Conservation (phyloP, 2,329 filamentous ascomycete species). For the Rhexocercosporidium sp. region DNA sequence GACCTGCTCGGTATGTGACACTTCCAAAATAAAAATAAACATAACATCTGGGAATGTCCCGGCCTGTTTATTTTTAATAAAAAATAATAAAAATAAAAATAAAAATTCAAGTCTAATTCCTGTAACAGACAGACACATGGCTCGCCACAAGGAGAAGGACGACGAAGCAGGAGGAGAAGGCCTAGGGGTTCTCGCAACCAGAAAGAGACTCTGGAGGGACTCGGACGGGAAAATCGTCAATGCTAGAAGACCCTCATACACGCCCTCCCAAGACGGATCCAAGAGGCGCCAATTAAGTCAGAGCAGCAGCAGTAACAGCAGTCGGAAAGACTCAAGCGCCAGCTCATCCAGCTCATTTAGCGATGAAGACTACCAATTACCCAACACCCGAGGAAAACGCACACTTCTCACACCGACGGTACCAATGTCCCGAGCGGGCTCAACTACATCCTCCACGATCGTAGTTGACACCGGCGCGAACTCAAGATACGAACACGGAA, state of each 20-base stretch:
- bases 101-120: neutral
- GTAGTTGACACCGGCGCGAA: conserved; percentile 28
- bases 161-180: conserved; percentile 55
- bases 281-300: conserved; percentile 34
- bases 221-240: conserved; percentile 52
- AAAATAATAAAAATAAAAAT: no score
- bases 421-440: conserved; percentile 34
- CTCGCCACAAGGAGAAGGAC: conserved; percentile 52
- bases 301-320: conserved; percentile 23
- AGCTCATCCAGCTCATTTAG: conserved; percentile 13
- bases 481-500: conserved; percentile 8
- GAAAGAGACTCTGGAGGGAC: conserved; percentile 56
- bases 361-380: conserved; percentile 16
- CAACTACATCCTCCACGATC: conserved; percentile 33
- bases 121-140: conserved; percentile 57
- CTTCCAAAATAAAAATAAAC: no score
- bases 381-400: conserved; percentile 10
- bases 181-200: conserved; percentile 51
- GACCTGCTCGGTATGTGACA: conserved; percentile 56
- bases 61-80: no score
- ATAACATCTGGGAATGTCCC: neutral
- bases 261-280: conserved; percentile 31
- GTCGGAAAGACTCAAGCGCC: conserved; percentile 25
- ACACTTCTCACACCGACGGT: conserved; percentile 23
- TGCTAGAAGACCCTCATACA: conserved; percentile 44